These are phyloP conservation scores for Kuraishia borneana DNA, from an alignment of 805 yeast genomes.

Conservation along the genomic window DNA sequence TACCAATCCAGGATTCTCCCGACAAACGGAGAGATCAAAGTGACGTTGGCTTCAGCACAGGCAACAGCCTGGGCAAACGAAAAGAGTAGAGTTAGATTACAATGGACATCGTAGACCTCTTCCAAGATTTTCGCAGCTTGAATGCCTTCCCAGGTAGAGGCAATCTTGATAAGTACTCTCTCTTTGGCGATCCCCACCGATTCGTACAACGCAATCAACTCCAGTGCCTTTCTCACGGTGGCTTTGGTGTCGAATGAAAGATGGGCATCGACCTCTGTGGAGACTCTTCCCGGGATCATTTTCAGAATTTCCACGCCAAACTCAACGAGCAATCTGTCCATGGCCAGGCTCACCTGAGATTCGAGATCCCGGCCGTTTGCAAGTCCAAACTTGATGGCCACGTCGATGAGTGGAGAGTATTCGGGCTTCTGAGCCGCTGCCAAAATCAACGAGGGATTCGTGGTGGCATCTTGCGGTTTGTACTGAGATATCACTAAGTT, in stretches of 20 bases:
- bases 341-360: slow-evolving; percentile 57
- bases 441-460: slow-evolving; percentile 83
- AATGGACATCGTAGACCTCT: slow-evolving; percentile 69
- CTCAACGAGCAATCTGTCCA: slow-evolving; percentile 77
- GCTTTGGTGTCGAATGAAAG: slow-evolving; percentile 82
- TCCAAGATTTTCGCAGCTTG: slow-evolving; percentile 88
- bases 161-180: slow-evolving; percentile 79
- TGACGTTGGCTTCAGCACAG: slow-evolving; percentile 83
- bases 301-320: slow-evolving; percentile 77
- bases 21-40: slow-evolving; percentile 86
- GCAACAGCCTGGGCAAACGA: slow-evolving; percentile 90
- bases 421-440: slow-evolving; percentile 80
- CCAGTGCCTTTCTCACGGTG: slow-evolving; percentile 75
- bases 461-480: slow-evolving; percentile 92
- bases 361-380: slow-evolving; percentile 34
- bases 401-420: slow-evolving; percentile 70
- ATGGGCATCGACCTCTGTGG: slow-evolving; percentile 92
- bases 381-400: slow-evolving; percentile 65
- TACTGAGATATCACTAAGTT: slow-evolving; percentile 55
- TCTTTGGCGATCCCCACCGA: slow-evolving; percentile 67
- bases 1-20: slow-evolving; percentile 93
- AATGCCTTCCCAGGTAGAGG: slow-evolving; percentile 93
- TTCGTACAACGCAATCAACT: slow-evolving; percentile 72
- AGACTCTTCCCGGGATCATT: slow-evolving; percentile 89
- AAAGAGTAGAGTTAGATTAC: slow-evolving; percentile 80